Evolutionary conservation across 2,329 filamentous ascomycete genomes (phyloP).

Genomic region (Alternaria brassicae): DNA sequence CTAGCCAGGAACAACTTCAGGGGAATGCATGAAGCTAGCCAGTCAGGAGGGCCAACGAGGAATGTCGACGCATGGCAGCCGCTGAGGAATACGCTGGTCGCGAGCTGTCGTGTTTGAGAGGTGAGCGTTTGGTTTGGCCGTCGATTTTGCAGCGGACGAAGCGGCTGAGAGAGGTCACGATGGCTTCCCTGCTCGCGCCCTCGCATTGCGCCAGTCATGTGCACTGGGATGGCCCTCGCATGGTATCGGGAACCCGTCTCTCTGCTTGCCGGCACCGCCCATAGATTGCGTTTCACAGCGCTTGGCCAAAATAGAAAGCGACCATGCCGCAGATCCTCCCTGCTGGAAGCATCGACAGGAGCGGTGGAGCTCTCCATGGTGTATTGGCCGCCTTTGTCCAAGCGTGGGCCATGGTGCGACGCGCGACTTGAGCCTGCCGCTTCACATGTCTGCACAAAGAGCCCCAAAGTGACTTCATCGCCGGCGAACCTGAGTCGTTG

Average conservation of each 20-base stretch:
- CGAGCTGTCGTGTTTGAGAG: slow-evolving; percentile 69
- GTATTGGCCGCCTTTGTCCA: slow-evolving; percentile 13
- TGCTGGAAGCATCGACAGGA: slow-evolving; percentile 28
- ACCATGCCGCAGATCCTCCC: slow-evolving; percentile 45
- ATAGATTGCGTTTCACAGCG: slow-evolving; percentile 45
- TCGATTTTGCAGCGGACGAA: slow-evolving; percentile 6
- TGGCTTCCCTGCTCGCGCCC: slow-evolving; percentile 1
- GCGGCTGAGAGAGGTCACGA: slow-evolving; percentile 9
- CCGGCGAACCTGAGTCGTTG: slow-evolving; percentile 11
- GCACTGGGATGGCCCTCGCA: background rate
- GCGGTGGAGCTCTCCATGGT: slow-evolving; percentile 14
- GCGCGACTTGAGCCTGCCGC: slow-evolving; percentile 6
- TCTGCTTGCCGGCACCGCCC: slow-evolving; percentile 20
- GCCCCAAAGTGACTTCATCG: slow-evolving; percentile 6
- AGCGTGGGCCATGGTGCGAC: slow-evolving; percentile 16
- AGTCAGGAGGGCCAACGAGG: slow-evolving; percentile 27
- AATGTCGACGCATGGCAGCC: slow-evolving; percentile 26
- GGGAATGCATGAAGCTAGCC: slow-evolving; percentile 28
- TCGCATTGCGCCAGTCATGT: background rate
- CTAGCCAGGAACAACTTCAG: slow-evolving; percentile 33
- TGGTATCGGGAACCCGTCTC: slow-evolving; percentile 6
- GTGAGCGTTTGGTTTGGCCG: slow-evolving; percentile 15
- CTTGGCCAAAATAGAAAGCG: slow-evolving; percentile 40
- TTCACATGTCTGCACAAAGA: slow-evolving; percentile 25
- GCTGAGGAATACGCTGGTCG: slow-evolving; percentile 57